Evolutionary conservation across 2,329 filamentous ascomycete genomes (phyloP).

Genomic region (Periglandula ipomoeae): DNA sequence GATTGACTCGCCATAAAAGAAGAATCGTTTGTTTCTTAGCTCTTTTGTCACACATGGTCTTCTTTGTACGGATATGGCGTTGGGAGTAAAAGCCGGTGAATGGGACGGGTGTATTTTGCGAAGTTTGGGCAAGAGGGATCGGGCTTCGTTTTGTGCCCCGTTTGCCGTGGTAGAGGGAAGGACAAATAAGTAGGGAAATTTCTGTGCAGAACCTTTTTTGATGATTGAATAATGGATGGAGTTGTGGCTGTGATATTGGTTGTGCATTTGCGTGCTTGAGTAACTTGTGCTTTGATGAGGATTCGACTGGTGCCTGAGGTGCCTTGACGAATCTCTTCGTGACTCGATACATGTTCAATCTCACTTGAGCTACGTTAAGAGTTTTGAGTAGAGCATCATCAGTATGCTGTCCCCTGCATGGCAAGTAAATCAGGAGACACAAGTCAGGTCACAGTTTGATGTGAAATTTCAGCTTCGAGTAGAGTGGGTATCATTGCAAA

Average conservation of each 20-base stretch:
- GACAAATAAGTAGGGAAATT: background rate
- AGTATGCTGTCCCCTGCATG: no score
- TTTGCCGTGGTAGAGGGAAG: no score
- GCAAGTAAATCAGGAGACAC: no score
- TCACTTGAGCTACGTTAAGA: no score
- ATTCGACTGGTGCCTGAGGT: no score
- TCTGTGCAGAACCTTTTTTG: slow-evolving; percentile 3
- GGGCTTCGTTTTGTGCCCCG: no score
- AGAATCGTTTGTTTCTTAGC: background rate
- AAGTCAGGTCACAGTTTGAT: no score
- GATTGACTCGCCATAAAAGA: no score
- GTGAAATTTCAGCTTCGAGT: background rate
- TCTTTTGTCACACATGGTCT: background rate
- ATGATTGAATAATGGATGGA: slow-evolving; percentile 1
- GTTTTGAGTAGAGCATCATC: no score
- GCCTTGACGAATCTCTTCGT: no score
- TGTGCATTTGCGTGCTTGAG: background rate
- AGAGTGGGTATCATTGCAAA: background rate
- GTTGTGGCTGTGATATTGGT: background rate
- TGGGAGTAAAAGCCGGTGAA: slow-evolving; percentile 2
- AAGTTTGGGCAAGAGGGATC: background rate
- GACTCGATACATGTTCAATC: no score
- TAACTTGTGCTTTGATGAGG: no score
- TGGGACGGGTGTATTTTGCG: background rate
- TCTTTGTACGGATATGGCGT: slow-evolving; percentile 2